phyloP scores from a whole-genome alignment of 805 yeast species.

The Yamadazyma paraphyllophila region DNA sequence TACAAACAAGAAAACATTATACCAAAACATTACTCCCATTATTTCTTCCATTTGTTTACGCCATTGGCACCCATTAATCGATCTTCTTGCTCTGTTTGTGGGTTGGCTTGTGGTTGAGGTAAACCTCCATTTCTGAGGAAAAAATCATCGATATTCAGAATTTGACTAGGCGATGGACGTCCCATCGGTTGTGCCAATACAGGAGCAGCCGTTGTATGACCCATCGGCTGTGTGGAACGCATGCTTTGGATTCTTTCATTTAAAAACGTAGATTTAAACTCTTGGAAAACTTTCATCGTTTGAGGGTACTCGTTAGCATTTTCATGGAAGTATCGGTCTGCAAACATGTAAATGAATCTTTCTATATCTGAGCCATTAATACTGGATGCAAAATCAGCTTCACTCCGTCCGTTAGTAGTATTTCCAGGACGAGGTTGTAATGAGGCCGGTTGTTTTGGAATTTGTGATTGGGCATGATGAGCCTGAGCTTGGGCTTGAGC shows the following conservation, averaged over 20 bases:
- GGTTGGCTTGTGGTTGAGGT: constrained; percentile 6
- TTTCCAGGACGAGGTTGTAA: not conserved
- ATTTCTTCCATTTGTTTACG: constrained; percentile 9
- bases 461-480: constrained; percentile 16
- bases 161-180: constrained; percentile 10
- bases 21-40: not conserved
- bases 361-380: constrained; percentile 35
- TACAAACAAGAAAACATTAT: constrained; percentile 2
- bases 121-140: constrained; percentile 16
- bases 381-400: constrained; percentile 5
- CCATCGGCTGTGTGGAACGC: constrained; percentile 15
- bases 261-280: constrained; percentile 40
- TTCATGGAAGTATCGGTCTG: constrained; percentile 41
- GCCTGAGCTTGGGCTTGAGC: constrained; percentile 14
- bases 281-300: constrained; percentile 41
- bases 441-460: constrained; percentile 8
- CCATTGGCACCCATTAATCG: constrained; percentile 4
- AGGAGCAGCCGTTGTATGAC: not conserved
- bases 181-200: constrained; percentile 7
- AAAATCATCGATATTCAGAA: constrained; percentile 24
- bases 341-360: constrained; percentile 39
- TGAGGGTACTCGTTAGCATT: constrained; percentile 43
- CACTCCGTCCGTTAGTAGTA: constrained; percentile 1
- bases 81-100: constrained; percentile 4
- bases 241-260: constrained; percentile 40